Conservation (phyloP, 495 filamentous ascomycete genomes). For the Tuber brumale region DNA sequence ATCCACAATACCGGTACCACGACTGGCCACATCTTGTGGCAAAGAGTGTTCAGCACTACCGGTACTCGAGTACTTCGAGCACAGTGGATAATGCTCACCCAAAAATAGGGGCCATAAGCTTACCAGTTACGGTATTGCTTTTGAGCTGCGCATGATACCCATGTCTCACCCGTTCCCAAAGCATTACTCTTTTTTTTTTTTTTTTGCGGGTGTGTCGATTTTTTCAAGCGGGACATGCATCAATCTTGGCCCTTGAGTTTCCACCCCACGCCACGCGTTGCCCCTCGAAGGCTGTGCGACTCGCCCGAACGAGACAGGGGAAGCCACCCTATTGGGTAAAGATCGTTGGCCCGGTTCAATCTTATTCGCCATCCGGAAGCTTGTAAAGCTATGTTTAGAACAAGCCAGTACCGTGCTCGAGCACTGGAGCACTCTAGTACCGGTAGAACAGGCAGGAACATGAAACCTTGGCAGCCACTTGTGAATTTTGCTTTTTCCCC, state of each 20-base stretch:
- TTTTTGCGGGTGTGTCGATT: background rate
- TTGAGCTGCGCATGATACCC: background rate
- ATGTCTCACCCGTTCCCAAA: background rate
- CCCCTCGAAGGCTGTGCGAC: constrained; percentile 10
- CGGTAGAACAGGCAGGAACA: constrained; percentile 16
- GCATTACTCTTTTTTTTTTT: background rate
- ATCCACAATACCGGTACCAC: background rate
- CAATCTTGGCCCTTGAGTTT: background rate
- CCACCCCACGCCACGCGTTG: constrained; percentile 9
- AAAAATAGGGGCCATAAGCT: constrained; percentile 2
- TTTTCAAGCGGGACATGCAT: background rate
- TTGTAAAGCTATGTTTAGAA: constrained; percentile 30
- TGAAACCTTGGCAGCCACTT: constrained; percentile 16
- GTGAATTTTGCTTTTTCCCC: background rate
- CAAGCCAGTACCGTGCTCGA: constrained; percentile 5
- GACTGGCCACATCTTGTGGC: background rate
- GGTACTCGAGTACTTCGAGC: too few species aligned
- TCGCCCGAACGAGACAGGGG: constrained; percentile 29
- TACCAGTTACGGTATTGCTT: background rate
- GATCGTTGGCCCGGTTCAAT: constrained; percentile 13
- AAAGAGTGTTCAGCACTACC: background rate
- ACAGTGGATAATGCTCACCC: background rate
- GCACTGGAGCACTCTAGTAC: background rate
- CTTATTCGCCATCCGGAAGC: constrained; percentile 24
- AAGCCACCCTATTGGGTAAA: constrained; percentile 29